A percentile compares a stretch with the other conserved stretches of the same genome.
These are phyloP conservation scores for Xylariomycetidae sp. DNA, from an alignment of 2,329 filamentous ascomycete genomes.

Conservation along the genomic window DNA sequence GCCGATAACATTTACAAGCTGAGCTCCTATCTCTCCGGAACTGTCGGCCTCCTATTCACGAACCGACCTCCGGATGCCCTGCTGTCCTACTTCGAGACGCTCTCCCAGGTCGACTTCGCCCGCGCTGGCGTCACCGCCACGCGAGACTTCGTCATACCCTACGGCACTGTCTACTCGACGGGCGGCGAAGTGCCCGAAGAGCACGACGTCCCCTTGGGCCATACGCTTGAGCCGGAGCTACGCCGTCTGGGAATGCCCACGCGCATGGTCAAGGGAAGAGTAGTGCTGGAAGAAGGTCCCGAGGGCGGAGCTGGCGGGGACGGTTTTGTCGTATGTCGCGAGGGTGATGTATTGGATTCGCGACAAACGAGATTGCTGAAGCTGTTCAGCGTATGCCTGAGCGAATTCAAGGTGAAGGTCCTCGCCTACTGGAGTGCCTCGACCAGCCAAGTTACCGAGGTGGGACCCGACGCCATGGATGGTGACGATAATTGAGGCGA, in stretches of 20 bases:
- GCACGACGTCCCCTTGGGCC: constrained; percentile 80
- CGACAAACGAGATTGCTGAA: constrained; percentile 91
- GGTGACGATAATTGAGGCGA: constrained; percentile 16
- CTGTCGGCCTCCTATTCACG: constrained; percentile 87
- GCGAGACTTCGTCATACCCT: constrained; percentile 74
- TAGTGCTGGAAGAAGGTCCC: constrained; percentile 56
- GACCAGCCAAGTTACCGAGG: constrained; percentile 55
- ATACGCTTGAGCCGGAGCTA: constrained; percentile 86
- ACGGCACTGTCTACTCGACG: constrained; percentile 74
- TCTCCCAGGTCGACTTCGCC: constrained; percentile 80
- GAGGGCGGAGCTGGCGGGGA: constrained; percentile 42
- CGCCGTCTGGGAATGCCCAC: constrained; percentile 87
- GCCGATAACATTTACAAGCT: constrained; percentile 73
- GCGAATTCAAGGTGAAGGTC: constrained; percentile 81
- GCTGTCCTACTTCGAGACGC: constrained; percentile 65
- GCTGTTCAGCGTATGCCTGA: constrained; percentile 84
- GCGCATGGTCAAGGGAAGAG: constrained; percentile 80
- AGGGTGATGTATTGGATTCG: constrained; percentile 81
- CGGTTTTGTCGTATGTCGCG: constrained; percentile 75
- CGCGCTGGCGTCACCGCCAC: constrained; percentile 75
- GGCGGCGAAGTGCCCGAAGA: constrained; percentile 75
- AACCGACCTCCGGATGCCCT: constrained; percentile 67
- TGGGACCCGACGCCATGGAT: constrained; percentile 33
- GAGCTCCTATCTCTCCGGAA: constrained; percentile 66
- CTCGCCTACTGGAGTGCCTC: constrained; percentile 67